phyloP scores from a whole-genome alignment of 2,329 filamentous ascomycete genomes.

The Neofusicoccum sp. region DNA sequence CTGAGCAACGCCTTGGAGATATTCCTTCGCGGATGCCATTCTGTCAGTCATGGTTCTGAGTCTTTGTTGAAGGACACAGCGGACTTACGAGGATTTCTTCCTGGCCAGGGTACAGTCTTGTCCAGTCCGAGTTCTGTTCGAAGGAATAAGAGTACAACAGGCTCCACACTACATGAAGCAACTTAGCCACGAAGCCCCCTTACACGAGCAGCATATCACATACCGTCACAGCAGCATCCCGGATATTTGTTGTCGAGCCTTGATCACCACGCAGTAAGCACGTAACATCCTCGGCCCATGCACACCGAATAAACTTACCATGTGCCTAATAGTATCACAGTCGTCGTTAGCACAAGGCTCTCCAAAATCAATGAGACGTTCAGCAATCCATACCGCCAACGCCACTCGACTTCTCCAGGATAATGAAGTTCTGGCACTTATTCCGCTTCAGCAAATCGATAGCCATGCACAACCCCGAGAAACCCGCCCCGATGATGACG shows the following conservation, averaged over 20 bases:
- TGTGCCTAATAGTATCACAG: not conserved
- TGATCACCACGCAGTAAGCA: not conserved
- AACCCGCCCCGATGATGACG: conserved; percentile 60
- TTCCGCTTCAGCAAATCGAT: conserved; percentile 59
- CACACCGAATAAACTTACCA: not conserved
- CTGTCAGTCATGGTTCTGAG: not conserved
- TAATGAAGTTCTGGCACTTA: conserved; percentile 58
- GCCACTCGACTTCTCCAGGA: conserved; percentile 58
- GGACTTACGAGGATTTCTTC: conserved; percentile 57
- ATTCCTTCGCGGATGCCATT: conserved; percentile 38
- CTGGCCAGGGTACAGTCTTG: conserved; percentile 60
- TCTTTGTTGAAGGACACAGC: not conserved
- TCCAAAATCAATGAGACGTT: not conserved
- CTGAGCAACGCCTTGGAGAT: conserved; percentile 56
- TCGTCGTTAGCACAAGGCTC: not conserved
- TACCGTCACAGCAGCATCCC: conserved; percentile 57
- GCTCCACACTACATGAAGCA: conserved; percentile 46
- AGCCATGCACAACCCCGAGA: conserved; percentile 59
- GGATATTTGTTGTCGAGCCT: conserved; percentile 58
- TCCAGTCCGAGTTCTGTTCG: conserved; percentile 62
- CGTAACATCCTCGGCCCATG: not conserved
- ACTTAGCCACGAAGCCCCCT: not conserved
- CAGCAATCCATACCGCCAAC: conserved; percentile 54
- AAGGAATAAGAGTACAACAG: conserved; percentile 64
- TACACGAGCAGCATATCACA: not conserved